A percentile compares a stretch with the other conserved stretches of the same genome.
Evolutionary conservation across 208 protist genomes (phyloP).

Genomic region (Acanthamoeba castellanii): DNA sequence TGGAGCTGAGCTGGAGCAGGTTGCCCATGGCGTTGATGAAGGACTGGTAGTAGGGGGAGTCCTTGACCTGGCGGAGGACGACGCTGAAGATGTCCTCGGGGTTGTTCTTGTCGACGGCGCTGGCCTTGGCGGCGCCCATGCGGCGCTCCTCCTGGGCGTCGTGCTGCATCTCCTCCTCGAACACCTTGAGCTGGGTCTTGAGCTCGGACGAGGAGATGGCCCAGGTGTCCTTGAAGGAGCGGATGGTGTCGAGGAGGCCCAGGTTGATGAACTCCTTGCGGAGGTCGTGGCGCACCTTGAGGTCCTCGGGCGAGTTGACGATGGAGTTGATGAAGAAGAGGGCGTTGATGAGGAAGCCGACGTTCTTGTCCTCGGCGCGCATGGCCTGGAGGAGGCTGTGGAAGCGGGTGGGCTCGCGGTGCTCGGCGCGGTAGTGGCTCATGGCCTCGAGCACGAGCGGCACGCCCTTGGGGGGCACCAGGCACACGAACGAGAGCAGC

Average conservation of each 20-base stretch:
- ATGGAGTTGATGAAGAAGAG: constrained; percentile 66
- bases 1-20: constrained; percentile 38
- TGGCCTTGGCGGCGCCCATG: not conserved
- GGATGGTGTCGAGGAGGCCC: constrained; percentile 35
- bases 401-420: constrained; percentile 55
- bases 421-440: constrained; percentile 42
- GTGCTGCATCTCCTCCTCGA: constrained; percentile 66
- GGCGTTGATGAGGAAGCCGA: constrained; percentile 25
- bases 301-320: constrained; percentile 38
- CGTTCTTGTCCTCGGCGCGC: constrained; percentile 8
- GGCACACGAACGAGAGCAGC: constrained; percentile 57
- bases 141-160: constrained; percentile 51
- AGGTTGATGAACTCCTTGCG: constrained; percentile 58
- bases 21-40: constrained; percentile 11
- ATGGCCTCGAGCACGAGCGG: constrained; percentile 60
- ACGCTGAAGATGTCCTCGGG: constrained; percentile 46
- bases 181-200: constrained; percentile 69
- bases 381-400: not conserved
- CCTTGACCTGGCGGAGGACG: constrained; percentile 20
- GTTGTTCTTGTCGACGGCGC: constrained; percentile 57
- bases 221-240: constrained; percentile 34
- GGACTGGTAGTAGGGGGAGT: constrained; percentile 49
- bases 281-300: constrained; percentile 23
- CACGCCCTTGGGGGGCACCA: constrained; percentile 55
- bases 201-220: constrained; percentile 20